Conservation (phyloP, 768 basidiomycete genomes). For the Hydnomerulius pinastri region DNA sequence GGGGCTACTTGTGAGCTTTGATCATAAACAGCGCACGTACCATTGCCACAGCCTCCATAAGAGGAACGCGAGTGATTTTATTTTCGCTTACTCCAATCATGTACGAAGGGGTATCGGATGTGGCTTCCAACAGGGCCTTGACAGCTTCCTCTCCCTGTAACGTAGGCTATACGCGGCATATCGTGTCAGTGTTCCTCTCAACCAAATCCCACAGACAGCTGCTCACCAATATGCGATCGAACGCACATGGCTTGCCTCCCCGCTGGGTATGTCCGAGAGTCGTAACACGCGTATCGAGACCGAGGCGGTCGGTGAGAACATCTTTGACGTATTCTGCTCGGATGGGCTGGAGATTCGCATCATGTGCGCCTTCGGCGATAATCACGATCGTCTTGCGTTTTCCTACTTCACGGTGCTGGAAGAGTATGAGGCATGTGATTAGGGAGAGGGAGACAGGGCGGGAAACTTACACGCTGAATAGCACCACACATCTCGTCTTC, state of each 20-base stretch:
- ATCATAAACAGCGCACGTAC: slow-evolving; percentile 44
- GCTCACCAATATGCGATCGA: slow-evolving; percentile 86
- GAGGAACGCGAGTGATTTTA: slow-evolving; percentile 88
- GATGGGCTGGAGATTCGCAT: slow-evolving; percentile 88
- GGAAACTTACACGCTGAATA: slow-evolving; percentile 66
- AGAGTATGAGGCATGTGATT: slow-evolving; percentile 3
- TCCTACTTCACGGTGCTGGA: slow-evolving; percentile 84
- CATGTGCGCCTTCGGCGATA: slow-evolving; percentile 95
- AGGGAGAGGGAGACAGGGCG: neutral
- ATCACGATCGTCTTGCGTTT: slow-evolving; percentile 99
- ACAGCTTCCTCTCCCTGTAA: slow-evolving; percentile 96
- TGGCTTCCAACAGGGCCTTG: slow-evolving; percentile 80
- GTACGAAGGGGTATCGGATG: slow-evolving; percentile 89
- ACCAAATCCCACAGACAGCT: neutral
- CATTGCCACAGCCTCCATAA: slow-evolving; percentile 92
- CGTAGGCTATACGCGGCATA: slow-evolving; percentile 65
- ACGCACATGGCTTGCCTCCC: slow-evolving; percentile 91
- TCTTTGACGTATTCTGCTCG: slow-evolving; percentile 89
- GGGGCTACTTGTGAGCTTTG: too few species aligned
- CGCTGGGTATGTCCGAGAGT: slow-evolving; percentile 97
- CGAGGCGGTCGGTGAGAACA: slow-evolving; percentile 81
- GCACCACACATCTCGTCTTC: slow-evolving; percentile 89
- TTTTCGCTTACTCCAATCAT: slow-evolving; percentile 98
- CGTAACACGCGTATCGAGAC: slow-evolving; percentile 94
- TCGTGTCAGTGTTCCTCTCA: slow-evolving; percentile 5